Evolutionary conservation across 2,329 filamentous ascomycete genomes (phyloP).

Genomic region (Cytospora chrysosperma): DNA sequence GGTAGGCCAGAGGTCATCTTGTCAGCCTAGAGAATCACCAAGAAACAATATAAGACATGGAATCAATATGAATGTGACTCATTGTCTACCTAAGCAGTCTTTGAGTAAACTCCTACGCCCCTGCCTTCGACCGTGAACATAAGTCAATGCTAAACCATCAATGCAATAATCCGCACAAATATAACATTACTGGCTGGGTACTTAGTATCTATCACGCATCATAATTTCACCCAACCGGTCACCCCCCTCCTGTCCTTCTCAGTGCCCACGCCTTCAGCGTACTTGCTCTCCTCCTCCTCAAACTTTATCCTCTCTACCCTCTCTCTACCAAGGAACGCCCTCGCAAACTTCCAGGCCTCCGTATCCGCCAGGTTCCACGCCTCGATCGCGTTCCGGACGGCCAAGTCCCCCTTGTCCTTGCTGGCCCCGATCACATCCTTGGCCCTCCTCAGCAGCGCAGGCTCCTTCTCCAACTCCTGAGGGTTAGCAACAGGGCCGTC

Average conservation of each 20-base stretch:
- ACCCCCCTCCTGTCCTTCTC: constrained; percentile 39
- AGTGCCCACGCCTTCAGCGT: constrained; percentile 59
- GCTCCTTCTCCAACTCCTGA: constrained; percentile 55
- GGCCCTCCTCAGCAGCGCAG: constrained; percentile 47
- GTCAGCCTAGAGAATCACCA: background rate
- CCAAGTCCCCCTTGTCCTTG: constrained; percentile 44
- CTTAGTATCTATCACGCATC: background rate
- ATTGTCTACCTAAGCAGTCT: background rate
- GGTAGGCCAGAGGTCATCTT: background rate
- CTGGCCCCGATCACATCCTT: constrained; percentile 43
- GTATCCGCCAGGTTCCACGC: constrained; percentile 71
- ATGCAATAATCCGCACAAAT: background rate
- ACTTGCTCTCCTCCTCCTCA: constrained; percentile 68
- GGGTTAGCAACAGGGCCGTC: constrained; percentile 51
- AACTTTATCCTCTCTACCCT: constrained; percentile 64
- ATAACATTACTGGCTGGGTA: background rate
- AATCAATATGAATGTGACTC: background rate
- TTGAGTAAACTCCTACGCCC: background rate
- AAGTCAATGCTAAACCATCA: background rate
- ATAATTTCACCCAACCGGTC: background rate
- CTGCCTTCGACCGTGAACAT: background rate
- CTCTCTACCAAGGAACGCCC: constrained; percentile 64
- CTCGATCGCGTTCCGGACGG: constrained; percentile 56
- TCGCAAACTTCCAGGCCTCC: constrained; percentile 74
- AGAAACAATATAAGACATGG: background rate